phyloP scores from a whole-genome alignment of 331 rosid genomes.

The Malus hybrid region DNA sequence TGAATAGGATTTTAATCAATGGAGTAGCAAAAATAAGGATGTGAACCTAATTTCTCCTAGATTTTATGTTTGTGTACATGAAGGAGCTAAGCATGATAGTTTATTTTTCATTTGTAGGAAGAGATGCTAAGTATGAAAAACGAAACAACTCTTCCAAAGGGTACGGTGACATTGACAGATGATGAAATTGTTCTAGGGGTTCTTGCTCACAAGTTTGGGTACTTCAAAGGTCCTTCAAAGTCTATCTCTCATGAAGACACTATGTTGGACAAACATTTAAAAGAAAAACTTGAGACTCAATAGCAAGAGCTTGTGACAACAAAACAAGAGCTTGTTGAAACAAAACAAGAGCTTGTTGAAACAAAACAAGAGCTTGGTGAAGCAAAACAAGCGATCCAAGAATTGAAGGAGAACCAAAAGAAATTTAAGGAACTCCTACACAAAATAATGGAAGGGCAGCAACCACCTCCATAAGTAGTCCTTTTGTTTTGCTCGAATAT shows the following conservation, averaged over 20 bases:
- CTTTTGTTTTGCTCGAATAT: neutral
- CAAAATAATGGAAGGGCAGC: neutral
- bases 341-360: neutral
- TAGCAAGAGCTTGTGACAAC: neutral
- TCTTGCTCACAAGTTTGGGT: neutral
- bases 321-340: neutral
- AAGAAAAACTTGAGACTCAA: neutral
- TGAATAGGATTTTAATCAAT: no score
- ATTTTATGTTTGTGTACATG: no score
- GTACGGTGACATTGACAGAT: neutral
- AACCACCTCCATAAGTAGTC: neutral
- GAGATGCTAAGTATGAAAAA: neutral
- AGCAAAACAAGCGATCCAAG: neutral
- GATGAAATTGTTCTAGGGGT: neutral
- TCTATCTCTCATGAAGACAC: neutral
- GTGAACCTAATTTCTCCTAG: no score
- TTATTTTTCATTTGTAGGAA: neutral
- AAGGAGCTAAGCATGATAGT: no score
- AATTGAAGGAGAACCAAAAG: no score
- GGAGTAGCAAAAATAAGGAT: no score
- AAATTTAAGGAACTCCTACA: neutral
- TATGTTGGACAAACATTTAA: neutral
- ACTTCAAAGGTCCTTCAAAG: no score
- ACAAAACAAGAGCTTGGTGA: neutral
- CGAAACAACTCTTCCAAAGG: neutral